Evolutionary conservation across 169 alveolate genomes (phyloP), one percentile per base, ranked within the genome.

Genomic region (Cryptosporidium muris): DNA sequence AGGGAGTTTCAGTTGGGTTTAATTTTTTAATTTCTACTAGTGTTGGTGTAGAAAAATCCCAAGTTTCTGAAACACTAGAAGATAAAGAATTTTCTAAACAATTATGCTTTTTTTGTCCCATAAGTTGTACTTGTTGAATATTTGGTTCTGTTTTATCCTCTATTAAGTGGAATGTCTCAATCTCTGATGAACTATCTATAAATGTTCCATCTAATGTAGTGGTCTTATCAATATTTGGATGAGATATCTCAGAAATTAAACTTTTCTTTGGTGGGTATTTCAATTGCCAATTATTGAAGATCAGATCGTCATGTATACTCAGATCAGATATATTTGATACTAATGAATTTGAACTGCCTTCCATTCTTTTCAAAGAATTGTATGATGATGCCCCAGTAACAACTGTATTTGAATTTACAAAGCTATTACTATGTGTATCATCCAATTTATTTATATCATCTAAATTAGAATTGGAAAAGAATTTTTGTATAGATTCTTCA

Each of bases 321-420:
- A 43, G 16, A 12, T 74, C 85, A 1, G 85, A 58, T 5, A 74
- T 54, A 38, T 74, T 74, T 4, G 85, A 74, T 36, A 48, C 66
- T 4, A 74, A 53, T 34, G 85, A 74, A 36, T 74, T 74, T 16
- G 85, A 74, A 54, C 85, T 74, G 1, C 60, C 62, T 11, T 62
- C 85, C 56, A 74, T 53, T 11, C 85, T 45, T 25, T 45, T 74
- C 34, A 74, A 74, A 3, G 66, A 56, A 43, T 63, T 58, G 54
- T 47, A 74, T 3, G 63, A 43, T 25, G 63, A 56, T 9, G 60
- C 5, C 34, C 47, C 85, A 54, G 63, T 62, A 34, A 40, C 68
- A 34, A 4, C n/a, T 25, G 68, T 58, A 5, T 36, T 74, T 8
- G 36, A 12, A 34, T 74, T 68, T 16, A 56, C 7, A 43, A 43